Percentiles rank a stretch among this genome's conserved stretches.
phyloP scores from a whole-genome alignment of 306 rosid species.

The Calophaca sinica region DNA sequence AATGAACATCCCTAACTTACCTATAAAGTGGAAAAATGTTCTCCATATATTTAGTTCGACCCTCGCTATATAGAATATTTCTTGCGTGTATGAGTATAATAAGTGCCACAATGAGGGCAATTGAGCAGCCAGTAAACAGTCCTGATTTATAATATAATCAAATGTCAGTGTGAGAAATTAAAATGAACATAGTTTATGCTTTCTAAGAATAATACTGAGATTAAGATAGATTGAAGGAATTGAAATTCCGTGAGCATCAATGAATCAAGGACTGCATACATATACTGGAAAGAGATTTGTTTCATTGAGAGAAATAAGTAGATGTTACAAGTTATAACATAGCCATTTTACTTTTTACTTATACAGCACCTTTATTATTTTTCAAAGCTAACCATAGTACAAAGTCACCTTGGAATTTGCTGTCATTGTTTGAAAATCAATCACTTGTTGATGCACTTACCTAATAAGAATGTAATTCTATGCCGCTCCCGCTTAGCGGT shows the following conservation, averaged over 20 bases:
- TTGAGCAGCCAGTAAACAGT: conserved; percentile 43
- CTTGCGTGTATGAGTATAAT: conserved; percentile 63
- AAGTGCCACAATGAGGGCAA: conserved; percentile 53
- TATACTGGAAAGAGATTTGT: background rate
- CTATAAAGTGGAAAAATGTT: conserved; percentile 78
- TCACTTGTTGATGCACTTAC: conserved; percentile 28
- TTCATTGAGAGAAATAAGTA: too few relatives aligned
- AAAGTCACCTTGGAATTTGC: background rate
- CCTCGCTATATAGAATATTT: conserved; percentile 50
- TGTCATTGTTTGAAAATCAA: background rate
- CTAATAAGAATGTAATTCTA: conserved; percentile 44
- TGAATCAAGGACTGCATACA: conserved; percentile 4
- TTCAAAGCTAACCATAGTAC: background rate
- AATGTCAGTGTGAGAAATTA: conserved; percentile 2
- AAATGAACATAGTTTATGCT: conserved; percentile 4
- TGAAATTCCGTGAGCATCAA: conserved; percentile 14
- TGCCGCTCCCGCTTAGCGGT: conserved; percentile 30
- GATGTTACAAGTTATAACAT: too few relatives aligned
- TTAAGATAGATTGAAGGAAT: conserved; percentile 12
- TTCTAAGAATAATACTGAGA: background rate
- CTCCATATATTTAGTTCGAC: conserved; percentile 44
- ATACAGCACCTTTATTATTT: background rate
- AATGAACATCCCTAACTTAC: conserved; percentile 25
- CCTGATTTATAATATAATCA: conserved; percentile 32
- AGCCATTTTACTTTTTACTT: too few relatives aligned